Conservation (phyloP, 2,329 filamentous ascomycete genomes). For the Iodosphaeria phyllophila region DNA sequence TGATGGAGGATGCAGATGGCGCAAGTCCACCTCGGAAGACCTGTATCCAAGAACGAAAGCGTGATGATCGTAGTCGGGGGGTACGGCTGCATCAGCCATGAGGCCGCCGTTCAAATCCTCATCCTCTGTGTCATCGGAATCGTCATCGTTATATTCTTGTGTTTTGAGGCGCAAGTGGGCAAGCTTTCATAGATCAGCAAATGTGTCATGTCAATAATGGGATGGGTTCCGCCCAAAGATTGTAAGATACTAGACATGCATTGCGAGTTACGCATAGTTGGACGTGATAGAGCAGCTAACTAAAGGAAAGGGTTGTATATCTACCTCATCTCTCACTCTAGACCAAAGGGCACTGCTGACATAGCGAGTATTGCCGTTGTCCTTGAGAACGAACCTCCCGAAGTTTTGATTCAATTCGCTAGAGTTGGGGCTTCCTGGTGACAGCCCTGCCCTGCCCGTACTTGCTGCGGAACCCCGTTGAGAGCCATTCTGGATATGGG, state of each 20-base stretch:
- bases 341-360: slow-evolving; percentile 65
- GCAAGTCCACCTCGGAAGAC: slow-evolving; percentile 49
- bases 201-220: not conserved
- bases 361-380: slow-evolving; percentile 49
- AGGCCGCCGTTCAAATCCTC: slow-evolving; percentile 35
- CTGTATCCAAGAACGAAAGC: slow-evolving; percentile 57
- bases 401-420: slow-evolving; percentile 38
- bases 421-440: slow-evolving; percentile 1
- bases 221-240: no score
- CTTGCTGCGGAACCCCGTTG: not conserved
- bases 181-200: slow-evolving; percentile 12
- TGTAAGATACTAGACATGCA: no score
- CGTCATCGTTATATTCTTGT: slow-evolving; percentile 26
- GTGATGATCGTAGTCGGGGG: slow-evolving; percentile 35
- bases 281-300: not conserved
- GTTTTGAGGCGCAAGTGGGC: slow-evolving; percentile 30
- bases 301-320: slow-evolving; percentile 6
- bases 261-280: no score
- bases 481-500: no score
- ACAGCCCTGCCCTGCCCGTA: not conserved
- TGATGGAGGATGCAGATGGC: slow-evolving; percentile 43
- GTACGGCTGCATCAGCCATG: slow-evolving; percentile 15
- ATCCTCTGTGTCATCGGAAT: slow-evolving; percentile 40
- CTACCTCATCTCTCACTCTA: slow-evolving; percentile 54
- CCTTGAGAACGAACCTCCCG: slow-evolving; percentile 51